Conservation (phyloP, 2,329 filamentous ascomycete genomes). For the Neofusicoccum parvum region DNA sequence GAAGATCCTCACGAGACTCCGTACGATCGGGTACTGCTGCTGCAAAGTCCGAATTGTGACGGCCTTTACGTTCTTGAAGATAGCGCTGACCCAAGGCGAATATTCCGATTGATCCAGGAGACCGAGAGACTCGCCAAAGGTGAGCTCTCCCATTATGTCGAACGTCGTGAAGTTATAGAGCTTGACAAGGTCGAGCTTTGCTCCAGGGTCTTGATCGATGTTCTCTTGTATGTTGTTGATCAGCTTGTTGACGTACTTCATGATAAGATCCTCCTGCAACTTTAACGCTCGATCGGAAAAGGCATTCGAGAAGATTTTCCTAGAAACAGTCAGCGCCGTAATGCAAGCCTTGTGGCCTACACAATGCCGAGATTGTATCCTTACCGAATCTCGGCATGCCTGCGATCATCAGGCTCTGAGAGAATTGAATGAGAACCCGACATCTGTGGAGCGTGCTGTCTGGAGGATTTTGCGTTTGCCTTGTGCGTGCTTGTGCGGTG, state of each 20-base stretch:
- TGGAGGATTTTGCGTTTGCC: too few species aligned
- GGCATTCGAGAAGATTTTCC: slow-evolving; percentile 27
- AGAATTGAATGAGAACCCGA: too few species aligned
- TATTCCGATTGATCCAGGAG: slow-evolving; percentile 35
- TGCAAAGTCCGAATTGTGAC: neutral
- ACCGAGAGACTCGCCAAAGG: slow-evolving; percentile 35
- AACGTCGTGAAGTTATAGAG: slow-evolving; percentile 31
- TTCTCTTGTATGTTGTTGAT: slow-evolving; percentile 21
- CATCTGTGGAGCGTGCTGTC: too few species aligned
- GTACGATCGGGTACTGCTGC: neutral
- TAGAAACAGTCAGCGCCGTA: too few species aligned
- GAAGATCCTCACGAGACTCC: neutral
- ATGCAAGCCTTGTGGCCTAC: too few species aligned
- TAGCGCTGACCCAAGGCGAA: slow-evolving; percentile 35
- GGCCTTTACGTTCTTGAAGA: slow-evolving; percentile 31
- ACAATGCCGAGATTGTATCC: too few species aligned
- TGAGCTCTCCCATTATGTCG: slow-evolving; percentile 38
- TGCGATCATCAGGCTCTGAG: too few species aligned
- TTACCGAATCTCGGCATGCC: slow-evolving; percentile 15
- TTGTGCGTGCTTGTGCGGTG: slow-evolving; percentile 12
- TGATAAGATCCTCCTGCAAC: slow-evolving; percentile 35
- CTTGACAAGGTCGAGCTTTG: slow-evolving; percentile 3
- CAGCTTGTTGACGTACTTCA: slow-evolving; percentile 35
- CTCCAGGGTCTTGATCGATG: slow-evolving; percentile 31
- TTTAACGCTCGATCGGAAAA: slow-evolving; percentile 35